phyloP scores from a whole-genome alignment of 495 filamentous ascomycete species.

The Tuber magnatum region DNA sequence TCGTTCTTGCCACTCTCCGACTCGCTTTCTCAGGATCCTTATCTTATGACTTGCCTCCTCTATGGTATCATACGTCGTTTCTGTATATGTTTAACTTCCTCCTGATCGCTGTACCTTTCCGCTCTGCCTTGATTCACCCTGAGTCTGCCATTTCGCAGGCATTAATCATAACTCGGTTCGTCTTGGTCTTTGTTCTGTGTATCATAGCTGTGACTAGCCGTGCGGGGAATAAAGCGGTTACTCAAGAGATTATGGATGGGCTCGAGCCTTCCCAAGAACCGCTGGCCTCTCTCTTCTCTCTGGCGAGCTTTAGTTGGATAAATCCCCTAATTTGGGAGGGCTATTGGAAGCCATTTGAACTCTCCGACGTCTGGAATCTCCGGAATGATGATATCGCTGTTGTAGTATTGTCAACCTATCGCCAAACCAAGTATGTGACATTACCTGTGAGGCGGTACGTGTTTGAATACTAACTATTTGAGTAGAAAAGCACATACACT shows the following conservation, averaged over 20 bases:
- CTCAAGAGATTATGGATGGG: conserved; percentile 76
- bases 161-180: conserved; percentile 63
- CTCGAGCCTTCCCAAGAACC: conserved; percentile 80
- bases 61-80: conserved; percentile 89
- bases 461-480: background rate
- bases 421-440: conserved; percentile 48
- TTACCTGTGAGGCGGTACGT: conserved; percentile 5
- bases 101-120: conserved; percentile 66
- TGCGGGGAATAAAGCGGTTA: conserved; percentile 82
- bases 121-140: conserved; percentile 77
- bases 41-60: conserved; percentile 52
- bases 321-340: conserved; percentile 83
- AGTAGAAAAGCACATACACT: conserved; percentile 74
- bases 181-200: conserved; percentile 63
- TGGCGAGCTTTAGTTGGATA: conserved; percentile 85
- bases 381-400: conserved; percentile 80
- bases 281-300: conserved; percentile 75
- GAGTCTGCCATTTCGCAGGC: conserved; percentile 53
- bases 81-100: conserved; percentile 84
- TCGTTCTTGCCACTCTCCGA: conserved; percentile 65
- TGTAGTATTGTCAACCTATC: conserved; percentile 67
- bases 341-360: conserved; percentile 75
- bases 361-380: conserved; percentile 87
- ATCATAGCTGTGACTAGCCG: conserved; percentile 70
- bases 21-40: conserved; percentile 55